Percentiles rank a stretch among this genome's conserved stretches.
phyloP scores from a whole-genome alignment of 139 green algal species.

The Micractinium conductrix region DNA sequence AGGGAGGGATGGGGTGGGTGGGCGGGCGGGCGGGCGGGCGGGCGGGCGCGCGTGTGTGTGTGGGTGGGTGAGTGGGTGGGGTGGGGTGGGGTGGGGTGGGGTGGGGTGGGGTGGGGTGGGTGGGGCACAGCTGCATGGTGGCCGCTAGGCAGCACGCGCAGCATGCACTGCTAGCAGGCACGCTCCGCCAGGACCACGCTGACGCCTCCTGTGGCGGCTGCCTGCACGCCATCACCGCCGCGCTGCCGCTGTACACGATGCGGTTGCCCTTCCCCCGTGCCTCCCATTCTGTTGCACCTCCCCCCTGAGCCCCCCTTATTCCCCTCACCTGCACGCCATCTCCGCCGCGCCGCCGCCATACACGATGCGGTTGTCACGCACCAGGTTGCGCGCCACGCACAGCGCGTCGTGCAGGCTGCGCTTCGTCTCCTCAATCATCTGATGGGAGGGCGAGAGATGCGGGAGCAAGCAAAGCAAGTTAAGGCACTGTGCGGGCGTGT shows the following conservation, averaged over 20 bases:
- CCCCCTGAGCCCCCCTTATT: slow-evolving; percentile 33
- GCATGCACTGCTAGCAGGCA: too few species aligned
- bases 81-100: background rate
- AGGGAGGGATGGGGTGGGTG: background rate
- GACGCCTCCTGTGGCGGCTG: too few species aligned
- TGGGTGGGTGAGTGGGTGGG: background rate
- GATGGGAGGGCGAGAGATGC: background rate
- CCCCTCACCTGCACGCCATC: slow-evolving; percentile 89
- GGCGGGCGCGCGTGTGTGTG: background rate
- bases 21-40: background rate
- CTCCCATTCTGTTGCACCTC: background rate
- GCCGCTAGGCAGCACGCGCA: too few species aligned
- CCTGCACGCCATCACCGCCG: slow-evolving; percentile 95
- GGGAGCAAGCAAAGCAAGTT: too few species aligned
- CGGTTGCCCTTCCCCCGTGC: background rate
- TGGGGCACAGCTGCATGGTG: too few species aligned
- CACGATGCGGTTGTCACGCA: slow-evolving; percentile 96
- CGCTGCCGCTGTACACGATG: slow-evolving; percentile 76
- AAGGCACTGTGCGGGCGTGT: background rate
- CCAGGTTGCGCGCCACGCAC: slow-evolving; percentile 98
- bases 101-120: too few species aligned
- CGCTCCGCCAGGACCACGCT: too few species aligned
- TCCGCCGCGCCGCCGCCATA: slow-evolving; percentile 97
- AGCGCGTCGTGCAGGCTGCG: slow-evolving; percentile 97
- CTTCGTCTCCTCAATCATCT: slow-evolving; percentile 95